A percentile compares a stretch with the other conserved stretches of the same genome.
These are phyloP conservation scores for Trichoderma sp. DNA, from an alignment of 2,329 filamentous ascomycete species.

Conservation along the genomic window DNA sequence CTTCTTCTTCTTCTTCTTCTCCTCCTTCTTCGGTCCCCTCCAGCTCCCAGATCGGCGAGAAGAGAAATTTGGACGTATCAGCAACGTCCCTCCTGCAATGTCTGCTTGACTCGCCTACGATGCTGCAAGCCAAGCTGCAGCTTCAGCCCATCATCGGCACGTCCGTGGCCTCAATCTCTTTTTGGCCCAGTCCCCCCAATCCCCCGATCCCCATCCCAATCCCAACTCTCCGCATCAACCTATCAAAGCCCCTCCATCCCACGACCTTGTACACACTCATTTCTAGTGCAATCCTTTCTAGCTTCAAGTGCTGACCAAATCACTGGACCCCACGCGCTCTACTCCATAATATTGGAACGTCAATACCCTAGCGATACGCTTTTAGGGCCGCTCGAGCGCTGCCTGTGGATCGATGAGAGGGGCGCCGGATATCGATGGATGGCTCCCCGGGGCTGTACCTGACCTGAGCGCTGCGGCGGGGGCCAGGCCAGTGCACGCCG, in stretches of 20 bases:
- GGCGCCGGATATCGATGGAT: not conserved
- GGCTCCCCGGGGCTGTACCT: slow-evolving; percentile 8
- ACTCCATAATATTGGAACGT: no score
- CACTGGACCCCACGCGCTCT: not conserved
- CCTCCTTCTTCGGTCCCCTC: not conserved
- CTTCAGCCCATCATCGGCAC: not conserved
- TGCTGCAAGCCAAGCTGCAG: not conserved
- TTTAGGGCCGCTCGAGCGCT: not conserved
- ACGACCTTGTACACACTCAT: not conserved
- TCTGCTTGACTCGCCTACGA: not conserved
- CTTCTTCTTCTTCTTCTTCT: not conserved
- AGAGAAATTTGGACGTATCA: not conserved
- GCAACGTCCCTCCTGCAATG: not conserved
- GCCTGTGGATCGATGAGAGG: not conserved
- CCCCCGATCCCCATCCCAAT: not conserved
- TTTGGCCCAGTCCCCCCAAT: not conserved
- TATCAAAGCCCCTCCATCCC: not conserved
- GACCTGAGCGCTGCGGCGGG: not conserved
- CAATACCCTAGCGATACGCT: not conserved
- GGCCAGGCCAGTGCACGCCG: not conserved
- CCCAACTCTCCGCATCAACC: not conserved
- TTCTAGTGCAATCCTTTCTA: not conserved
- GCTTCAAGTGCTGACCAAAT: not conserved
- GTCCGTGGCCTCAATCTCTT: not conserved
- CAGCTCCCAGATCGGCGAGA: not conserved